Evolutionary conservation across 1,139 yeast genomes (phyloP).

Genomic region (Sporopachydermia cereana): DNA sequence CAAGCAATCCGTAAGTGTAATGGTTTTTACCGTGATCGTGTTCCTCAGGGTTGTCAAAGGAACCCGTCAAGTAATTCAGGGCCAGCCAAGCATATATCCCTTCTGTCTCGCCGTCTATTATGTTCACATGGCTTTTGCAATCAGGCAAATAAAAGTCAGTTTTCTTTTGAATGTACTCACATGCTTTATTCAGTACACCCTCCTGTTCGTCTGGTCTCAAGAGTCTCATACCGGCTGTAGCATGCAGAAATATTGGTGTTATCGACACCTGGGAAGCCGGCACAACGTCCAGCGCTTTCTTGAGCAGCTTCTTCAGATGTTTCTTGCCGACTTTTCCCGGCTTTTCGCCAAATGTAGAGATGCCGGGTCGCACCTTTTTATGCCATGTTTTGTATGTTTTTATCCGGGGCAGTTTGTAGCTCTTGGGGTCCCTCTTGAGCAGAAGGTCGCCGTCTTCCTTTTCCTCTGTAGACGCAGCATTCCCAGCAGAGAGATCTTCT

Average conservation of each 20-base stretch:
- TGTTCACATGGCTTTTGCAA: slow-evolving; percentile 52
- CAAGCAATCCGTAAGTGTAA: slow-evolving; percentile 71
- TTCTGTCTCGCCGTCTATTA: slow-evolving; percentile 72
- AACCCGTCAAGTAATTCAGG: slow-evolving; percentile 52
- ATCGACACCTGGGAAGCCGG: slow-evolving; percentile 58
- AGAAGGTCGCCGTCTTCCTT: not conserved
- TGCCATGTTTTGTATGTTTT: slow-evolving; percentile 41
- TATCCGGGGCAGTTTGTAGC: slow-evolving; percentile 30
- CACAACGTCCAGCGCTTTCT: slow-evolving; percentile 44
- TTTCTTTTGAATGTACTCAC: slow-evolving; percentile 39
- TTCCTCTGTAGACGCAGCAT: not conserved
- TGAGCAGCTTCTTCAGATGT: slow-evolving; percentile 45
- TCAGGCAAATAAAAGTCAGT: slow-evolving; percentile 49
- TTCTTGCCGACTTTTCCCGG: slow-evolving; percentile 46
- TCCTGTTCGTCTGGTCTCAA: slow-evolving; percentile 44
- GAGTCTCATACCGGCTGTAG: slow-evolving; percentile 75
- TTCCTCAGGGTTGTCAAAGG: slow-evolving; percentile 35
- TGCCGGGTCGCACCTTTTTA: slow-evolving; percentile 55
- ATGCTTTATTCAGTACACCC: slow-evolving; percentile 39
- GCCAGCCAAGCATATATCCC: slow-evolving; percentile 79
- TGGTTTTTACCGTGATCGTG: slow-evolving; percentile 22
- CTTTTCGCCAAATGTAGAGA: slow-evolving; percentile 40
- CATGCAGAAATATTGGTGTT: slow-evolving; percentile 68
- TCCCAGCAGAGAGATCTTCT: no score
- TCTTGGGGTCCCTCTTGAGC: slow-evolving; percentile 3